Evolutionary conservation across 331 rosid species (phyloP).

Genomic region (Quercus tomentella): DNA sequence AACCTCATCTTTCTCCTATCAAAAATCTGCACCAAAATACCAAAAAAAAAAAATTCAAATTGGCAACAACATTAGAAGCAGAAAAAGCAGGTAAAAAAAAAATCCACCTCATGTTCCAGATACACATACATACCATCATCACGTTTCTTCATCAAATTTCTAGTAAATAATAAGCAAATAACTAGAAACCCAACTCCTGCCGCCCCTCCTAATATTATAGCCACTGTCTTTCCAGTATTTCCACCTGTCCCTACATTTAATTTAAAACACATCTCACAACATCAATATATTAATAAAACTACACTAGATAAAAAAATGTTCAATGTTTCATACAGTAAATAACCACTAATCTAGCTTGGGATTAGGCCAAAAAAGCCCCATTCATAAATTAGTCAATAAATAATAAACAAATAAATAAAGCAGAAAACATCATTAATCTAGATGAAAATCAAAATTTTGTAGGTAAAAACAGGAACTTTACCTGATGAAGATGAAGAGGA

Average conservation of each 20-base stretch:
- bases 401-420: no score
- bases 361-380: background rate
- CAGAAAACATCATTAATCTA: no score
- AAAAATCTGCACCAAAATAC: constrained; percentile 53
- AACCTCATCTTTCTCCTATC: constrained; percentile 31
- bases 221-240: constrained; percentile 85
- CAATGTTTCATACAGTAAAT: background rate
- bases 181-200: constrained; percentile 84
- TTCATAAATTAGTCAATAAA: background rate
- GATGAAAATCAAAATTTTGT: no score
- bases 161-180: constrained; percentile 69
- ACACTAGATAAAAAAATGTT: background rate
- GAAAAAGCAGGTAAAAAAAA: constrained; percentile 1
- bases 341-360: background rate
- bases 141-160: constrained; percentile 68
- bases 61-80: background rate
- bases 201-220: constrained; percentile 86
- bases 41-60: constrained; percentile 7
- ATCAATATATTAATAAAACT: background rate
- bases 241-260: constrained; percentile 46
- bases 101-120: background rate
- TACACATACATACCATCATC: constrained; percentile 64
- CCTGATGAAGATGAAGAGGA: constrained; percentile 66
- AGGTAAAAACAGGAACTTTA: constrained; percentile 5
- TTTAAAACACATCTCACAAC: constrained; percentile 3